phyloP scores from a whole-genome alignment of 129 eudicot species.

The Pulicaria dysenterica region DNA sequence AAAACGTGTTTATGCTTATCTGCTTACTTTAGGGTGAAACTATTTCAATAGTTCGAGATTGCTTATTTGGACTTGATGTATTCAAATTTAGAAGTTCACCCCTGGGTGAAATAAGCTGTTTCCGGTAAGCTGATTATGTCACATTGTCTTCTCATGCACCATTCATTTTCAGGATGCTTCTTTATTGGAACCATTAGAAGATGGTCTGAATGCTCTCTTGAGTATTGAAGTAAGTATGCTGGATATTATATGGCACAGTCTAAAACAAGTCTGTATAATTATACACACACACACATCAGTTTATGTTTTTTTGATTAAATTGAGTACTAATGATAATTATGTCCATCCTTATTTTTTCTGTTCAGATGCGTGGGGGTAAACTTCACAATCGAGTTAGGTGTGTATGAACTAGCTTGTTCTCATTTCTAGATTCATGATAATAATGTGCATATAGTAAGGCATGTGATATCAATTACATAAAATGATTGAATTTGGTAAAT shows the following conservation, averaged over 20 bases:
- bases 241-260: not conserved
- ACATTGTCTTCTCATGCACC: conserved; percentile 28
- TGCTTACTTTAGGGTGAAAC: conserved; percentile 1
- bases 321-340: conserved; percentile 7
- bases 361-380: conserved; percentile 94
- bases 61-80: not conserved
- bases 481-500: not conserved
- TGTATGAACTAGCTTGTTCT: conserved; percentile 27
- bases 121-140: conserved; percentile 6
- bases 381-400: conserved; percentile 95
- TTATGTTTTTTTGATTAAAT: conserved; percentile 1
- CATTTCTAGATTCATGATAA: not conserved
- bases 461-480: not conserved
- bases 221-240: conserved; percentile 82
- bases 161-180: conserved; percentile 61
- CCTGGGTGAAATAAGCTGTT: not conserved
- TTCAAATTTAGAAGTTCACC: not conserved
- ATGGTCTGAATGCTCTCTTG: conserved; percentile 89
- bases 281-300: not conserved
- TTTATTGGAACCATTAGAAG: conserved; percentile 74
- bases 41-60: not conserved
- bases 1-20: not conserved
- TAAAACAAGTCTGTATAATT: not conserved
- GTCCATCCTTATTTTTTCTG: conserved; percentile 10
- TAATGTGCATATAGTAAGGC: not conserved